Evolutionary conservation across 2,329 filamentous ascomycete species (phyloP), one percentile per base, ranked within the genome.

Genomic region (Dactylellina sp.): DNA sequence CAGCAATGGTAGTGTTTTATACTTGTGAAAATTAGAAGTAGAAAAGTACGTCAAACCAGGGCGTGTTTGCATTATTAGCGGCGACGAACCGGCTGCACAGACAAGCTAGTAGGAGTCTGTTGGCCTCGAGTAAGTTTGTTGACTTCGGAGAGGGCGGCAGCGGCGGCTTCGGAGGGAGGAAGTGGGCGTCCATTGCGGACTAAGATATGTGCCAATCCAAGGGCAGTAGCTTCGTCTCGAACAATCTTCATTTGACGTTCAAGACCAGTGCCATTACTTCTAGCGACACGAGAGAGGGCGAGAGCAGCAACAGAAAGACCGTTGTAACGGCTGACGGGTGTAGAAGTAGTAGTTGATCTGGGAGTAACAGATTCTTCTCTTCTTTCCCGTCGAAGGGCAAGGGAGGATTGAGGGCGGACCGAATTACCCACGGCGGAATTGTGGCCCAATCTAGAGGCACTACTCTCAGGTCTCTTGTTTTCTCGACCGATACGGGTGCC

Each of bases 391-490:
- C 52, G 32, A 14, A 22, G 52, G 1, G 52, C 52, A 18, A 55
- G 32, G 18, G 52, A 55, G 3, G 52, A 55, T 7, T 55, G 32
- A 11, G 52, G 52, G 4, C 52, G 52, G n/a, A 55, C 22, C 7
- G 52, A 16, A n/a, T n/a, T 7, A 4, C 42, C 24, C 12, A 18
- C n/a, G 14, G 25, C 28, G 16, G 49, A 35, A 9, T 32, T 35
- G 6, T 14, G 3, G 47, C 2, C 18, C 25, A 24, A 37, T 22
- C 24, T 35, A 12, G 28, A 32, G 4, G 28, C 28, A 32, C 28
- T 32, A 9, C 28, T 32, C 28, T 32, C 37, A 6, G 37, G 37
- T 40, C 42, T 7, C 42, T 22, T 20, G 20, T 22, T 46, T 22
- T 46, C 42, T 32, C 47, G 11, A 28, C 9, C 20, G 12, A 7